phyloP scores from a whole-genome alignment of 1,139 yeast species.

The Oligophagozyma castellii region DNA sequence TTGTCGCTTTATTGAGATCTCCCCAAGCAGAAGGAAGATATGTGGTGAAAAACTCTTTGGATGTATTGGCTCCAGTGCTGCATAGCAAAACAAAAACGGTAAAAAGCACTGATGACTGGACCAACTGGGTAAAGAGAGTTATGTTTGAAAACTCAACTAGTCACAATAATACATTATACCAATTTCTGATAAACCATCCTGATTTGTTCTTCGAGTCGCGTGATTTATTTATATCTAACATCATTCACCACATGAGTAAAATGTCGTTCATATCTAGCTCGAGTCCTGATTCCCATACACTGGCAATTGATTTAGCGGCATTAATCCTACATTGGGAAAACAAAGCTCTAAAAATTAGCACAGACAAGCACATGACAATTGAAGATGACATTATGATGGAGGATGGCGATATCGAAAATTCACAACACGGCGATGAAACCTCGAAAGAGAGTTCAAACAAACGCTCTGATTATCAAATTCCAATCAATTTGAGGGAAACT shows the following conservation, averaged over 20 bases:
- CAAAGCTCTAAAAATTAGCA: slow-evolving; percentile 23
- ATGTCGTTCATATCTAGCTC: slow-evolving; percentile 71
- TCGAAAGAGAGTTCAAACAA: slow-evolving; percentile 5
- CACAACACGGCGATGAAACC: slow-evolving; percentile 5
- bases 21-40: slow-evolving; percentile 78
- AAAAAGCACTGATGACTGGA: slow-evolving; percentile 65
- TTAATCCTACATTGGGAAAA: slow-evolving; percentile 78
- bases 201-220: slow-evolving; percentile 75
- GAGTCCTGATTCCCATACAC: slow-evolving; percentile 64
- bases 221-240: slow-evolving; percentile 78
- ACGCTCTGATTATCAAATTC: slow-evolving; percentile 36
- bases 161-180: slow-evolving; percentile 58
- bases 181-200: slow-evolving; percentile 77
- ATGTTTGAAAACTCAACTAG: slow-evolving; percentile 84
- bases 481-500: slow-evolving; percentile 75
- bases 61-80: slow-evolving; percentile 79
- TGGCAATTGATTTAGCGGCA: slow-evolving; percentile 85
- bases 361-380: slow-evolving; percentile 18
- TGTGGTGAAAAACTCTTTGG: slow-evolving; percentile 78
- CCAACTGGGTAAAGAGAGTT: slow-evolving; percentile 90
- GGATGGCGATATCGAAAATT: slow-evolving; percentile 5
- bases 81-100: slow-evolving; percentile 48
- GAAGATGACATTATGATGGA: slow-evolving; percentile 20
- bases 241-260: slow-evolving; percentile 92
- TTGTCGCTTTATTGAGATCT: slow-evolving; percentile 76